Percentiles rank a stretch among this genome's conserved stretches.
Conservation (phyloP, 345 rosid genomes). For the Syzygium grande region DNA sequence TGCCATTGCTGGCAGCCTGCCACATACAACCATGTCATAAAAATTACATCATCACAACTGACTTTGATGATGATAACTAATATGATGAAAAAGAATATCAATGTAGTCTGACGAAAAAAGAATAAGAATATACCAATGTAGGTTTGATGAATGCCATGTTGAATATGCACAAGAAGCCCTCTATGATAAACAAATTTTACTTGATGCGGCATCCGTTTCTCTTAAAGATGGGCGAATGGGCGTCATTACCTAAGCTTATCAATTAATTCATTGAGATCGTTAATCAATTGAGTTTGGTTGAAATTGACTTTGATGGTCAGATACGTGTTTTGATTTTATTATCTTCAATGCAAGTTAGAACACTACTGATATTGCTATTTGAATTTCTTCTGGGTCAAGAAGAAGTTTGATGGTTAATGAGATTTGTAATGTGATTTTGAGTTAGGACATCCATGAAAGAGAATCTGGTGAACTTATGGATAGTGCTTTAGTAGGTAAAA, state of each 20-base stretch:
- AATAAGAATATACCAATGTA: too few relatives aligned
- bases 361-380: neutral
- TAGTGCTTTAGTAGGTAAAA: too few relatives aligned
- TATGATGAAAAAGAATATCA: neutral
- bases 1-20: neutral
- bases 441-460: neutral
- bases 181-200: too few relatives aligned
- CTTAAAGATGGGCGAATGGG: neutral
- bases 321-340: neutral
- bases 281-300: neutral
- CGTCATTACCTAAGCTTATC: neutral
- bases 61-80: neutral
- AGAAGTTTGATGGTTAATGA: neutral
- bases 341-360: neutral
- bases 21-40: neutral
- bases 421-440: neutral
- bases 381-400: neutral
- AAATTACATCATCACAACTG: neutral
- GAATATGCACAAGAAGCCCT: too few relatives aligned
- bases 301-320: neutral
- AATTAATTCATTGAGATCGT: neutral
- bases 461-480: neutral
- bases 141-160: neutral
- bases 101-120: too few relatives aligned
- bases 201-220: neutral